Evolutionary conservation across 345 rosid genomes (phyloP).

Genomic region (Murraya paniculata): DNA sequence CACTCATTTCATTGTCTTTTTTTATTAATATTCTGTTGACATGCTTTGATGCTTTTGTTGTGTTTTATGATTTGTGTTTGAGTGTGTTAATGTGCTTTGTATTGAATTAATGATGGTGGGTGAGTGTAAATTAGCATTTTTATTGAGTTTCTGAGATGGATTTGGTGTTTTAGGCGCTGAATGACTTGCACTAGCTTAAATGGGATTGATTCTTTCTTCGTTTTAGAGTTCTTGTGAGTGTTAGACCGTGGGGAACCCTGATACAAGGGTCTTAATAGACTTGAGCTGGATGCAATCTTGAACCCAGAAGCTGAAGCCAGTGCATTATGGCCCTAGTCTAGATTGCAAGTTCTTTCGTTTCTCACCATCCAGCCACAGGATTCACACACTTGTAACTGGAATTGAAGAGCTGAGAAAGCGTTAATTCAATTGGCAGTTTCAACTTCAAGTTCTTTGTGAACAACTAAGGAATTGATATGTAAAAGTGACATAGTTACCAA

Average conservation of each 20-base stretch:
- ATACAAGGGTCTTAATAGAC: neutral
- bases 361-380: neutral
- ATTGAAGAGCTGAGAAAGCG: neutral
- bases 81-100: too few species aligned
- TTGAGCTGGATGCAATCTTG: neutral
- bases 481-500: neutral
- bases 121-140: neutral
- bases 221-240: neutral
- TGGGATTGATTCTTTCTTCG: neutral
- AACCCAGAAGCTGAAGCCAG: neutral
- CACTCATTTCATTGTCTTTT: constrained; percentile 6
- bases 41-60: neutral
- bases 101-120: neutral
- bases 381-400: neutral
- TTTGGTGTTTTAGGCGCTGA: neutral
- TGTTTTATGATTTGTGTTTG: neutral
- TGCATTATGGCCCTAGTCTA: neutral
- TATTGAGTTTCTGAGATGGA: neutral
- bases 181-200: neutral
- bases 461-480: neutral
- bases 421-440: neutral
- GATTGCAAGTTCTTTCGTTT: neutral
- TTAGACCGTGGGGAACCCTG: neutral
- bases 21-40: neutral
- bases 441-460: neutral